These are phyloP conservation scores for Chalciporus chontae DNA, from an alignment of 768 basidiomycete genomes.

Conservation along the genomic window DNA sequence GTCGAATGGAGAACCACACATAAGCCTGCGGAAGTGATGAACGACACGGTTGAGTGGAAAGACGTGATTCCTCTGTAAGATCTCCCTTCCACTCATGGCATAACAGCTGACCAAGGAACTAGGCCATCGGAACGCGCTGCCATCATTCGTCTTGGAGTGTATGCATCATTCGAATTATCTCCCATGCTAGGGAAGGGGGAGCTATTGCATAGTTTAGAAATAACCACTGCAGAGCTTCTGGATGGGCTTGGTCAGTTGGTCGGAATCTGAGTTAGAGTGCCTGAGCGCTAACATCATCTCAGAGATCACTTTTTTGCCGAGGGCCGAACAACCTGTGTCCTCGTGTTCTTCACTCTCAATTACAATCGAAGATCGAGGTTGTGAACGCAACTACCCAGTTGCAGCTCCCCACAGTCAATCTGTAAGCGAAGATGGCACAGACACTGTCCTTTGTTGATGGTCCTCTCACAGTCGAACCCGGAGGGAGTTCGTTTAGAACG, in stretches of 20 bases:
- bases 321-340: not conserved
- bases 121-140: constrained; percentile 6
- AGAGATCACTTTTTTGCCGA: not conserved
- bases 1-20: not conserved
- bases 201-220: not conserved
- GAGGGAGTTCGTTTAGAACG: not conserved
- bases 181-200: constrained; percentile 6
- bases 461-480: too few species aligned
- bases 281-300: not conserved
- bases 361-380: too few species aligned
- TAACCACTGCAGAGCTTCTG: not conserved
- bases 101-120: not conserved
- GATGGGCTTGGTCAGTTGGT: not conserved
- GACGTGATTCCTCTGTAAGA: constrained; percentile 4
- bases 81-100: too few species aligned
- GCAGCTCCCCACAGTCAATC: too few species aligned
- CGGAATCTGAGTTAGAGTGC: too few species aligned
- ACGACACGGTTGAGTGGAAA: constrained; percentile 1
- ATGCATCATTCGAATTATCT: constrained; percentile 3
- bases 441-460: too few species aligned
- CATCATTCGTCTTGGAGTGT: not conserved
- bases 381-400: too few species aligned
- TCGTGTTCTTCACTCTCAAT: constrained; percentile 1
- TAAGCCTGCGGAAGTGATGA: not conserved
- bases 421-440: too few species aligned